Base-by-base conservation (phyloP, 768 basidiomycete species). In the Dacryopinax primogenitus region DNA sequence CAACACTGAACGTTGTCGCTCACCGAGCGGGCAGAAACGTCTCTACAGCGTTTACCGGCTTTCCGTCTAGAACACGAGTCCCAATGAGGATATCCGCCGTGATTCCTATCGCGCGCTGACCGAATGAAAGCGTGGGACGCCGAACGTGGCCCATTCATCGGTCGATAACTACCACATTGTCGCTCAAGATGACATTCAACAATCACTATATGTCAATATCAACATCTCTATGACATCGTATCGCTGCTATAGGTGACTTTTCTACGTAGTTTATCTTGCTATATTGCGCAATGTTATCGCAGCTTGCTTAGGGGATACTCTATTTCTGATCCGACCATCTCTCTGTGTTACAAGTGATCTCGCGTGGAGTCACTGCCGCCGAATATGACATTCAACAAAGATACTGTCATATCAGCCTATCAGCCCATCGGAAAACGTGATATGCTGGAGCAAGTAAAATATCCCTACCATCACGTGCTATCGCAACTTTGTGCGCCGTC, bases 1-100 rank as follows among this genome's bases (percentile, higher is more conserved):
- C 51, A 58, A 28, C 11, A 30, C 30, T 30, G 30, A 58, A 58
- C 51, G 13, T 30, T 11, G 26, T 58, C 51, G 51, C 51, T 28
- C 51, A 15, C 51, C 51, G 51, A 58, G 51, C 12, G 6, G 9
- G 26, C 4, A 13, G 13, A 58, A 30, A 32, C 4, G 51, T 58
- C 51, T 3, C 51, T 30, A 58, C 32, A 58, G 51, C 9, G 6
- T 28, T 30, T 4, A 4, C 4, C 13, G 4, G 9, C 15, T 58
- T 58, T 32, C 51, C 15, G 51, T 23, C 45, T 58, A 30, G 51
- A 58, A 58, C 51, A 58, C 30, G 51, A 58, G 13, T 32, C 51
- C 30, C 51, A 30, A 58, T 58, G 51, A 30, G 51, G 51, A 11
- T 32, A 6, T 26, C 51, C 26, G 51, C 7, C 21, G 11, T 28